Percentiles rank a stretch among this genome's conserved stretches.
phyloP scores from a whole-genome alignment of 139 green algal genomes.

The Coelastrella sp. region DNA sequence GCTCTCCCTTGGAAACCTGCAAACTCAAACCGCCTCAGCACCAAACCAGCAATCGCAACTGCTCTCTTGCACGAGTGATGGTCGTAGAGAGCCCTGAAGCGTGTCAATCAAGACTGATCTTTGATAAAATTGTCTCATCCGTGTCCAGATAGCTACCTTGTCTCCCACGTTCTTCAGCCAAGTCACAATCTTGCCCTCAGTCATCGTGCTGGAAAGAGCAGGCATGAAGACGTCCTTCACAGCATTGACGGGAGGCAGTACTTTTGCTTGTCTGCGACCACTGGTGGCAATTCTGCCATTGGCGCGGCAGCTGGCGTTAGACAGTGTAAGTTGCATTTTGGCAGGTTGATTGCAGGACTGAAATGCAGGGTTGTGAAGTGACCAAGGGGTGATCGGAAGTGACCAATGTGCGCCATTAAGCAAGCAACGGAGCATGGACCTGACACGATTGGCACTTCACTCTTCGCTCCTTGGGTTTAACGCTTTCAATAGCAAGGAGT shows the following conservation, averaged over 20 bases:
- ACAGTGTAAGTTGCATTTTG: conserved; percentile 28
- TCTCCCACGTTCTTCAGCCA: conserved; percentile 96
- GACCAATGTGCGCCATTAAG: conserved; percentile 3
- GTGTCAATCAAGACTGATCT: no score
- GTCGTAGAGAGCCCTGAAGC: no score
- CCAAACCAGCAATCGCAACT: not conserved
- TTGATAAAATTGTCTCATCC: no score
- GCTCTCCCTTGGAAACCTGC: conserved; percentile 65
- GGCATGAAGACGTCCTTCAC: conserved; percentile 99
- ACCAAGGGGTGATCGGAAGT: not conserved
- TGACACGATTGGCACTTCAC: not conserved
- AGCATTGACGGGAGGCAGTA: conserved; percentile 42
- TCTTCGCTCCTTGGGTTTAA: no score
- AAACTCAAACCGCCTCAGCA: not conserved
- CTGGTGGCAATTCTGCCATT: not conserved
- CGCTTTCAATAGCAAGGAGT: no score
- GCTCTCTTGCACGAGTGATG: no score
- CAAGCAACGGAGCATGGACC: not conserved
- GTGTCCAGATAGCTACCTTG: conserved; percentile 67
- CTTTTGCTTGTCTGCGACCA: not conserved
- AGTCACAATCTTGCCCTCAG: conserved; percentile 89
- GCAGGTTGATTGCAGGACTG: not conserved
- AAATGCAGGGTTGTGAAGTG: not conserved
- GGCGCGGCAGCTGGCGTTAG: not conserved
- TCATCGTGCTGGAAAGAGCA: conserved; percentile 77